These are phyloP conservation scores for Lipomyces chichibuensis DNA, from an alignment of 805 yeast genomes.

Conservation along the genomic window DNA sequence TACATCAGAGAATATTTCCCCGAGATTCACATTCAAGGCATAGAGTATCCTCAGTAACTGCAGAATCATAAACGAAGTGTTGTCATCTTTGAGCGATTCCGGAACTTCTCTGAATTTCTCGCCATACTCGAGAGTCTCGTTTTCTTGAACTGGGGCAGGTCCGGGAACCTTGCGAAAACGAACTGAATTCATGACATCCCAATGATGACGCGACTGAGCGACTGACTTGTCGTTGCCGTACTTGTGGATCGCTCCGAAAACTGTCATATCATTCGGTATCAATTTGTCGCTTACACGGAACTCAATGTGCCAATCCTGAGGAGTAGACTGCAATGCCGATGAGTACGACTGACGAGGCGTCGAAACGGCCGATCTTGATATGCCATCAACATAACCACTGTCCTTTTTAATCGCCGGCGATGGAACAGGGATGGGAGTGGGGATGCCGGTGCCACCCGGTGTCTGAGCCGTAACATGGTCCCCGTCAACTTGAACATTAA, in stretches of 20 bases:
- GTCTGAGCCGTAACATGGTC: conserved; percentile 13
- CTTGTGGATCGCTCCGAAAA: conserved; percentile 69
- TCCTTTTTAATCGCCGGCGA: conserved; percentile 4
- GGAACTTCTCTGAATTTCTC: conserved; percentile 21
- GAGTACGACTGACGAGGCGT: conserved; percentile 30
- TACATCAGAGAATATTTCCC: conserved; percentile 31
- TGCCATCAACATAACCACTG: not conserved
- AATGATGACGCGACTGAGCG: conserved; percentile 1
- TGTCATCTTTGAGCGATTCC: conserved; percentile 20
- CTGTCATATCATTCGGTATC: conserved; percentile 65
- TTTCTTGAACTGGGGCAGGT: conserved; percentile 14
- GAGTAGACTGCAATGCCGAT: conserved; percentile 26
- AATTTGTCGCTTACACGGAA: conserved; percentile 59
- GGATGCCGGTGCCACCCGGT: conserved; percentile 16
- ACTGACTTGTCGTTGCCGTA: conserved; percentile 42
- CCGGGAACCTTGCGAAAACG: conserved; percentile 25
- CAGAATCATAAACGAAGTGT: conserved; percentile 33
- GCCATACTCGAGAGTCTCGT: conserved; percentile 15
- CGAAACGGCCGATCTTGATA: conserved; percentile 8
- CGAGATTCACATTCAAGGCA: conserved; percentile 37
- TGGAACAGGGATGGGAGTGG: conserved; percentile 11
- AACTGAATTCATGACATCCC: conserved; percentile 13
- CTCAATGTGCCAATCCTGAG: conserved; percentile 50
- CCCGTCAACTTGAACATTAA: conserved; percentile 4
- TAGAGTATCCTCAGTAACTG: conserved; percentile 40